phyloP scores from a whole-genome alignment of 495 filamentous ascomycete genomes.

The Bacidia gigantensis region DNA sequence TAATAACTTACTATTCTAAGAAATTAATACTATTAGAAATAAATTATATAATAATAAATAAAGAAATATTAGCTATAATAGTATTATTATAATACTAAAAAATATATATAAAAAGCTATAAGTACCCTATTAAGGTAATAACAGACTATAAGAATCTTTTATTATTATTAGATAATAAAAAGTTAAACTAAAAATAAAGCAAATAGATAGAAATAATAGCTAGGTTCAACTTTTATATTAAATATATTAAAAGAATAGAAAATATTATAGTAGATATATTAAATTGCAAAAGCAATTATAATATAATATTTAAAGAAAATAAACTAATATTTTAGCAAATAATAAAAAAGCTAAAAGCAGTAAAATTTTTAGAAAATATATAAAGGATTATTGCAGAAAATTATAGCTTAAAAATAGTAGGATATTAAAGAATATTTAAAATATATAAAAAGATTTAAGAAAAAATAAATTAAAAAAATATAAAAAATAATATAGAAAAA shows the following conservation, averaged over 20 bases:
- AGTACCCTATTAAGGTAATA: background rate
- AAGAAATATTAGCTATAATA: background rate
- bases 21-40: background rate
- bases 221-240: background rate
- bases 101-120: background rate
- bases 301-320: background rate
- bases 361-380: background rate
- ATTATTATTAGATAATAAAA: background rate
- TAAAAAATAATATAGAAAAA: background rate
- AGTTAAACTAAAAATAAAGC: background rate
- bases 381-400: background rate
- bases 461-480: background rate
- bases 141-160: background rate
- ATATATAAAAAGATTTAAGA: background rate
- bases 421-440: background rate
- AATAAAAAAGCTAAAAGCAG: background rate
- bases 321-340: background rate
- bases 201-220: background rate
- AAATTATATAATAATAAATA: background rate
- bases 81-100: background rate
- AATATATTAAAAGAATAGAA: background rate
- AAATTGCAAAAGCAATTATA: background rate
- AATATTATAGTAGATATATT: background rate
- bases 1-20: background rate
- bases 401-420: background rate